Evolutionary conservation across 1,284 basidiomycete species (phyloP).

Genomic region (Pseudozyma sp.): DNA sequence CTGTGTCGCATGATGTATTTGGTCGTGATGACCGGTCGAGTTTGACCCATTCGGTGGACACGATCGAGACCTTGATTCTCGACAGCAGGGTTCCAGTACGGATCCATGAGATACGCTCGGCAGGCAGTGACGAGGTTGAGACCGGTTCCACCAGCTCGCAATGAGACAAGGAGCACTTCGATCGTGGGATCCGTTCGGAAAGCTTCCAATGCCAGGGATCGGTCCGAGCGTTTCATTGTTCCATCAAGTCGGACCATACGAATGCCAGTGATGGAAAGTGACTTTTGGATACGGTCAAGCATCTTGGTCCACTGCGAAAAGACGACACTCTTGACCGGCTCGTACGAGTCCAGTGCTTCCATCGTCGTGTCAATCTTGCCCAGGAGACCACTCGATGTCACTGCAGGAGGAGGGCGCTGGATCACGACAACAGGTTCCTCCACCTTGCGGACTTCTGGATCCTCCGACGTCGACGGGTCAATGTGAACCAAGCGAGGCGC

Average conservation of each 20-base stretch:
- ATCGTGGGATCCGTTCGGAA: constrained; percentile 58
- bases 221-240: constrained; percentile 58
- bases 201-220: constrained; percentile 50
- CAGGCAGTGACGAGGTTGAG: constrained; percentile 77
- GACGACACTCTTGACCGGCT: constrained; percentile 67
- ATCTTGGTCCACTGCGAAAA: constrained; percentile 72
- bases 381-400: constrained; percentile 23
- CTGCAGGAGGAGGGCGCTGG: constrained; percentile 30
- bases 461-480: constrained; percentile 35
- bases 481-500: constrained; percentile 62
- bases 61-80: constrained; percentile 72
- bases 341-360: constrained; percentile 33
- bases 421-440: constrained; percentile 51
- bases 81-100: constrained; percentile 97
- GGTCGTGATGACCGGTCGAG: constrained; percentile 62
- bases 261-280: constrained; percentile 60
- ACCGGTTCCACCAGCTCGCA: constrained; percentile 70
- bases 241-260: constrained; percentile 60
- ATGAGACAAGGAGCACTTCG: constrained; percentile 64
- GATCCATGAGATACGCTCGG: constrained; percentile 92
- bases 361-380: constrained; percentile 30
- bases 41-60: constrained; percentile 65
- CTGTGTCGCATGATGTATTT: constrained; percentile 65
- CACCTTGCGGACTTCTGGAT: constrained; percentile 26
- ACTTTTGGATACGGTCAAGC: constrained; percentile 63